These are phyloP conservation scores for Colletotrichum scovillei DNA, from an alignment of 2,329 filamentous ascomycete species.

Conservation along the genomic window DNA sequence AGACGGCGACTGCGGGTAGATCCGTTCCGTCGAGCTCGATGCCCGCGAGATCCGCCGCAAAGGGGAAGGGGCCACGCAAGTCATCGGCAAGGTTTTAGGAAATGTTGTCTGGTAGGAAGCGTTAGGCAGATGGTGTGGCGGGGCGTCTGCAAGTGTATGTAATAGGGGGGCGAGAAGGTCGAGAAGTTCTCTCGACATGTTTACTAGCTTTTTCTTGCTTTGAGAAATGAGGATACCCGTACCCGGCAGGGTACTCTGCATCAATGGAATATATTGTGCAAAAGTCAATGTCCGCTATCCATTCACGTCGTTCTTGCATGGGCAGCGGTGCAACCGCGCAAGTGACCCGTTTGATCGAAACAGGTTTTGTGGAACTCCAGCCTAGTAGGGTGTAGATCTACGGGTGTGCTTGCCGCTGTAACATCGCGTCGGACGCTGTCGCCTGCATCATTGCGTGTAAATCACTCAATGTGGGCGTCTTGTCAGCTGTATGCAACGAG, in stretches of 20 bases:
- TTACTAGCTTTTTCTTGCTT: not conserved
- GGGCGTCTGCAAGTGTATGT: not conserved
- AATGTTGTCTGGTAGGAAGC: not conserved
- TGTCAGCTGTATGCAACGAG: too few relatives aligned
- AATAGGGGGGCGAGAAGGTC: not conserved
- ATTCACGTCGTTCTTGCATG: not conserved
- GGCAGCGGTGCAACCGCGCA: not conserved
- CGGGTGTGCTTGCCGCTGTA: not conserved
- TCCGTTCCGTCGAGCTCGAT: conserved; percentile 1
- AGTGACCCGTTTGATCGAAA: not conserved
- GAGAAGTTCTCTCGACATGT: not conserved
- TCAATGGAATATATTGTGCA: not conserved
- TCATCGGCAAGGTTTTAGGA: conserved; percentile 14
- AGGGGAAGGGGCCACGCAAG: conserved; percentile 3
- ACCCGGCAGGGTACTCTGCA: not conserved
- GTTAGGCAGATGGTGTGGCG: not conserved
- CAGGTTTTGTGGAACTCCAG: not conserved
- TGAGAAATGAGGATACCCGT: conserved; percentile 15
- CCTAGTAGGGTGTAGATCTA: not conserved
- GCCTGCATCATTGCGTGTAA: not conserved
- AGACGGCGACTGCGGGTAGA: not conserved
- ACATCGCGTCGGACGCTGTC: not conserved
- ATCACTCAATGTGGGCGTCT: not conserved
- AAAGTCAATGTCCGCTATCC: not conserved
- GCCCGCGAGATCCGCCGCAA: conserved; percentile 2